Conservation (phyloP, 2,329 filamentous ascomycete genomes). For the Verticillium zaregamsianum region DNA sequence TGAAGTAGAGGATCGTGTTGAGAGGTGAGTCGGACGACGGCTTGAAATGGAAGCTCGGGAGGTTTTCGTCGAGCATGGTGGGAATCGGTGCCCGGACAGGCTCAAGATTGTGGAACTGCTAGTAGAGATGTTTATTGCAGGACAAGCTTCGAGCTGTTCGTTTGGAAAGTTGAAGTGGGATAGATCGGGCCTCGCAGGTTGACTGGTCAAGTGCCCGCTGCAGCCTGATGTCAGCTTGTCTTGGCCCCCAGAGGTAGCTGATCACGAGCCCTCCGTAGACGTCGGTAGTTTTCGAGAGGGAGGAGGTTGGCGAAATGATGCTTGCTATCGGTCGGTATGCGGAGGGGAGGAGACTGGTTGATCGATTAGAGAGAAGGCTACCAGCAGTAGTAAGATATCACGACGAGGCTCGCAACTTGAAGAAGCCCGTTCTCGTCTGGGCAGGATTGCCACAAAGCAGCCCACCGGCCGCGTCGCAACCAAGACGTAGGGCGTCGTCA, state of each 20-base stretch:
- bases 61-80: conserved; percentile 85
- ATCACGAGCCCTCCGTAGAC: background rate
- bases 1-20: conserved; percentile 54
- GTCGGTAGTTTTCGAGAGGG: no score
- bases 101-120: background rate
- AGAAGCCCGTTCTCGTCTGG: background rate
- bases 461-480: background rate
- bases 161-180: background rate
- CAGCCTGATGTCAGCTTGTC: background rate
- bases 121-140: no score
- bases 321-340: no score
- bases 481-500: background rate
- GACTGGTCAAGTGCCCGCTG: background rate
- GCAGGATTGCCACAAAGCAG: background rate
- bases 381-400: background rate
- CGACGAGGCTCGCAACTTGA: background rate
- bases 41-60: conserved; percentile 66
- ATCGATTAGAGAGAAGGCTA: background rate
- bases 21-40: conserved; percentile 47
- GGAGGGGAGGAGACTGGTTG: background rate
- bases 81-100: background rate
- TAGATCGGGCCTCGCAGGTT: background rate
- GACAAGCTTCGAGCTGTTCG: no score
- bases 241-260: background rate
- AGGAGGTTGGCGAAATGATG: no score